These are phyloP conservation scores for Samsoniella hepiali DNA, from an alignment of 2,329 filamentous ascomycete species.

Conservation along the genomic window DNA sequence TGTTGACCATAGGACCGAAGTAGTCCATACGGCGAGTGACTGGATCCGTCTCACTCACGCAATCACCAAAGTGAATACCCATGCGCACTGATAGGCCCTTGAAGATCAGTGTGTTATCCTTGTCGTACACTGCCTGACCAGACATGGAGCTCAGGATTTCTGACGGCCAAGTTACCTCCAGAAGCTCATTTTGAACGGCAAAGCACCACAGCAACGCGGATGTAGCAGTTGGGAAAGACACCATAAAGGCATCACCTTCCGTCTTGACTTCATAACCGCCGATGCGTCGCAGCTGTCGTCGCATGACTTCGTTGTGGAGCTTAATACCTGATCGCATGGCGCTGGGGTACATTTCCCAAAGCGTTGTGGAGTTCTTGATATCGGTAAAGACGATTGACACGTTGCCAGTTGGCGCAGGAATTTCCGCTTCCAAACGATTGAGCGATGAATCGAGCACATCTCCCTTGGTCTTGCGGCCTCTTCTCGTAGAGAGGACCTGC, in stretches of 20 bases:
- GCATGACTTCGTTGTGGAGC: slow-evolving; percentile 95
- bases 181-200: slow-evolving; percentile 80
- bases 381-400: slow-evolving; percentile 96
- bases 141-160: slow-evolving; percentile 86
- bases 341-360: slow-evolving; percentile 93
- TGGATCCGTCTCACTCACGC: slow-evolving; percentile 91
- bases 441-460: slow-evolving; percentile 81
- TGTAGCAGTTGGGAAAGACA: slow-evolving; percentile 94
- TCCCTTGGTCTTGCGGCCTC: slow-evolving; percentile 60
- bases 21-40: slow-evolving; percentile 99
- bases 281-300: slow-evolving; percentile 85
- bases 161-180: slow-evolving; percentile 88
- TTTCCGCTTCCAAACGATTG: slow-evolving; percentile 81
- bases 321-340: slow-evolving; percentile 97
- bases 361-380: slow-evolving; percentile 94
- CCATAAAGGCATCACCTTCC: slow-evolving; percentile 99
- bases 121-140: slow-evolving; percentile 77
- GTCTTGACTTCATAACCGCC: slow-evolving; percentile 99
- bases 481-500: slow-evolving; percentile 60
- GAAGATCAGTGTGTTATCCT: slow-evolving; percentile 86
- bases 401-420: slow-evolving; percentile 85
- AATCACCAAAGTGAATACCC: slow-evolving; percentile 94
- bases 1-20: slow-evolving; percentile 99
- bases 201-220: slow-evolving; percentile 96
- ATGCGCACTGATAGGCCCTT: slow-evolving; percentile 92